Evolutionary conservation across 768 basidiomycete genomes (phyloP), one percentile per base, ranked within the genome.

Genomic region (Hemileccinum rubropunctum): DNA sequence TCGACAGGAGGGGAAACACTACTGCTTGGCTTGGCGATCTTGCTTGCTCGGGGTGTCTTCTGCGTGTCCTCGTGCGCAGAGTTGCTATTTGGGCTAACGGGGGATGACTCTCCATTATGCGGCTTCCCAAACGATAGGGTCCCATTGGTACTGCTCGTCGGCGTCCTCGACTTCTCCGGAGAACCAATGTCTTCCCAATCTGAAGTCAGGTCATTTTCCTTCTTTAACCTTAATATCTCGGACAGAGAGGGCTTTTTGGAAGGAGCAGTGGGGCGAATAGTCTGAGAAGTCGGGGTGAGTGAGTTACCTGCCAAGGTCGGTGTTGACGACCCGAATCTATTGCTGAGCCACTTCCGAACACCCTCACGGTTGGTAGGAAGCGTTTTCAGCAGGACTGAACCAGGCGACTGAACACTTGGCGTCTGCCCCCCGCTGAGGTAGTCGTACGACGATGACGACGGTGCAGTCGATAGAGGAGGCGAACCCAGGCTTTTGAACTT

Each of bases 301-400:
- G 72, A 62, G 2, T 73, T 70, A 6, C 72, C 69, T 45, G 66
- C 61, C 21, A 72, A 64, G 45, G 75, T 64, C 3, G 73, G 69
- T 8, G 74, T 60, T 30, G 72, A 73, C 2, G 78, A 71, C 7
- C 77, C 69, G 50, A 80, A 79, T 65, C 81, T 82, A 40, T 66
- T 81, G 56, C 73, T 85, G 38, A 91, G 65, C 89, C 89, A 91
- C 58, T 86, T 88, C 66, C 83, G 85, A 21, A 91, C 89, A 20
- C 83, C 88, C 45, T 88, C 84, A 17, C 87, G 74, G 17, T 81
- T 88, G 65, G 81, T 88, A 1, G 89, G 89, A 41, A 91, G 71
- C 76, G 34, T 68, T 62, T 60, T 70, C 67, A 52, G 68, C 59
- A 56, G 69, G 67, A 53, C 71, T 67, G 56, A 68, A 38, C 57